A percentile compares a stretch with the other conserved stretches of the same genome.
These are phyloP conservation scores for Carnegiea gigantea DNA, from an alignment of 179 eudicot species.

Conservation along the genomic window DNA sequence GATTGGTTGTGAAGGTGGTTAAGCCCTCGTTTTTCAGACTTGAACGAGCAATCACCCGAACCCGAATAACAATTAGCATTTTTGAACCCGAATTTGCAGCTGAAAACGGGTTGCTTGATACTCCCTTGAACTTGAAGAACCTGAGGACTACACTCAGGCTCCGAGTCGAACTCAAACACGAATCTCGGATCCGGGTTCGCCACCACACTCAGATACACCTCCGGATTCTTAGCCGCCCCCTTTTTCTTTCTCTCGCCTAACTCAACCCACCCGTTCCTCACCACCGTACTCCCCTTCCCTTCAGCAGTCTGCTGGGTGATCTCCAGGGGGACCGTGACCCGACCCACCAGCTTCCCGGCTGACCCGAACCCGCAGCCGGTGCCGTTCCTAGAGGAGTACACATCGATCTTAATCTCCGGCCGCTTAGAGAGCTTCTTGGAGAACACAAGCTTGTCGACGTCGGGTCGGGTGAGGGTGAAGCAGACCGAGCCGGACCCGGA, in stretches of 20 bases:
- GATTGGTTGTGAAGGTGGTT: slow-evolving; percentile 23
- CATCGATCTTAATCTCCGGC: slow-evolving; percentile 34
- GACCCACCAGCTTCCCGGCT: slow-evolving; percentile 42
- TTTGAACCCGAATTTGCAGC: slow-evolving; percentile 75
- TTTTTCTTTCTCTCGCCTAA: slow-evolving; percentile 28
- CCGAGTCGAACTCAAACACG: slow-evolving; percentile 73
- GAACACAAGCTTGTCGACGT: slow-evolving; percentile 22
- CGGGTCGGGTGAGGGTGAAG: slow-evolving; percentile 43
- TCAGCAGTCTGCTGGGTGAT: slow-evolving; percentile 30
- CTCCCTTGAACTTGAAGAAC: slow-evolving; percentile 82
- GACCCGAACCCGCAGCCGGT: slow-evolving; percentile 26
- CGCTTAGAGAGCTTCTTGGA: not conserved
- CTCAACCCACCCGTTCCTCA: slow-evolving; percentile 72
- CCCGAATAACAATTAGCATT: slow-evolving; percentile 19
- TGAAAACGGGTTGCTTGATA: slow-evolving; percentile 74
- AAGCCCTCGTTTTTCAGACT: not conserved
- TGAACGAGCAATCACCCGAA: slow-evolving; percentile 31
- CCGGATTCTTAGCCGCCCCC: slow-evolving; percentile 11
- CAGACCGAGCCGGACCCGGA: slow-evolving; percentile 39
- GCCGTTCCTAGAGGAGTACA: slow-evolving; percentile 22
- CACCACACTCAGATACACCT: slow-evolving; percentile 53
- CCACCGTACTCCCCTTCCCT: slow-evolving; percentile 28
- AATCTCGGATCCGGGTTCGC: slow-evolving; percentile 84
- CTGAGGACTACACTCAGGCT: slow-evolving; percentile 90
- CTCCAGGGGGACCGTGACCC: slow-evolving; percentile 40